These are phyloP conservation scores for Colletotrichum sp. DNA, from an alignment of 2,329 filamentous ascomycete species.

Conservation along the genomic window DNA sequence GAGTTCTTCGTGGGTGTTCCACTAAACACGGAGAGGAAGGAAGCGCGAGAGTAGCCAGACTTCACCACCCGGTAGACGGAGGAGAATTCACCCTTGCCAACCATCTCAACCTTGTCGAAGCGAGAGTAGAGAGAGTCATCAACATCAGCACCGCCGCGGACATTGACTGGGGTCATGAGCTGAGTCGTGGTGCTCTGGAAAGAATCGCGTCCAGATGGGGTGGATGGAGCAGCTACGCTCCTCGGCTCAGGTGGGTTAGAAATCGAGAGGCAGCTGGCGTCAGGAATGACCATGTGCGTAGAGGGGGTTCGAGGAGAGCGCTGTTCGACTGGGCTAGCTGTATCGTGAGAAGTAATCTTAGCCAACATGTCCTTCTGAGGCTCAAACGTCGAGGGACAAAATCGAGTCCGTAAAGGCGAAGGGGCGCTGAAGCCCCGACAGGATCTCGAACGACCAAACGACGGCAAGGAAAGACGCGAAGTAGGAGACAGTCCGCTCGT, in stretches of 20 bases:
- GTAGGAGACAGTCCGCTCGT: conserved; percentile 35
- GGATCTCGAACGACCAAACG: conserved; percentile 37
- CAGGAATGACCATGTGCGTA: conserved; percentile 75
- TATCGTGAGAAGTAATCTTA: conserved; percentile 55
- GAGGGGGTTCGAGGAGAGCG: conserved; percentile 79
- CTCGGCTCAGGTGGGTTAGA: conserved; percentile 61
- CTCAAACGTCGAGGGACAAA: conserved; percentile 29
- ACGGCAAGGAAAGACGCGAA: conserved; percentile 39
- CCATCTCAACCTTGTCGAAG: conserved; percentile 80
- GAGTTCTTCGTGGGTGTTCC: conserved; percentile 50
- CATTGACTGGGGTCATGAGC: conserved; percentile 73
- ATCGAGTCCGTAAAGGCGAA: conserved; percentile 34
- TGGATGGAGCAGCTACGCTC: conserved; percentile 63
- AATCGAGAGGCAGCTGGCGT: conserved; percentile 84
- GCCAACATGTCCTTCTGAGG: conserved; percentile 47
- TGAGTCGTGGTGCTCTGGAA: conserved; percentile 51
- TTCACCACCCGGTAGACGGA: conserved; percentile 81
- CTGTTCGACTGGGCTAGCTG: conserved; percentile 67
- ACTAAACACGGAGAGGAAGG: conserved; percentile 37
- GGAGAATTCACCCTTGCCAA: conserved; percentile 92
- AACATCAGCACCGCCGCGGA: conserved; percentile 69
- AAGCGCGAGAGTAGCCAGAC: conserved; percentile 28
- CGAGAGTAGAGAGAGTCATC: conserved; percentile 76
- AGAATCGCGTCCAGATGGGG: conserved; percentile 66
- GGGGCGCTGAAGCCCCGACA: conserved; percentile 36